Evolutionary conservation across 208 protist species (phyloP).

Genomic region (Leishmania tarentolae): DNA sequence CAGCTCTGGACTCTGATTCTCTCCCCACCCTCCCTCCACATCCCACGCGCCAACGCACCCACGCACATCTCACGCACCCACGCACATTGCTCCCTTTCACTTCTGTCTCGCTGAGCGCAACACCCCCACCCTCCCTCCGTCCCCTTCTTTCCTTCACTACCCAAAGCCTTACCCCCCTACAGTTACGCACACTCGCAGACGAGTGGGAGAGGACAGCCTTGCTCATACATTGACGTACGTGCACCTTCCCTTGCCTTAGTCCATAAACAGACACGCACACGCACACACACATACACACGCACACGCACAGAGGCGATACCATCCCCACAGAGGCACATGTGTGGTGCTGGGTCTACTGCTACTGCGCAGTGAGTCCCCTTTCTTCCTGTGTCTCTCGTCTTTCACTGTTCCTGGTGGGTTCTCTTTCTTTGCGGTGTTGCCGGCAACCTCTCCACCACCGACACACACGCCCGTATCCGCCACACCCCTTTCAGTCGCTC

Average conservation of each 20-base stretch:
- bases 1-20: neutral
- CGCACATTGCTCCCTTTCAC: neutral
- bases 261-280: neutral
- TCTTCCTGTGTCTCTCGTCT: neutral
- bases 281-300: neutral
- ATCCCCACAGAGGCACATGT: neutral
- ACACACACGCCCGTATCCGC: neutral
- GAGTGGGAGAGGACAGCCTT: neutral
- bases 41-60: neutral
- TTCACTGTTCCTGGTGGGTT: neutral
- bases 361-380: constrained; percentile 2
- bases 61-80: neutral
- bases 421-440: neutral
- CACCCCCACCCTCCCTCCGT: neutral
- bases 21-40: neutral
- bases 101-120: neutral
- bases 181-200: neutral
- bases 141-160: neutral
- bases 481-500: neutral
- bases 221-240: neutral
- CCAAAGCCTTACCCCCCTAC: neutral
- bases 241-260: neutral
- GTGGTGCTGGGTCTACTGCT: neutral
- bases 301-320: neutral
- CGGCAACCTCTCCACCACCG: neutral